A percentile compares a stretch with the other conserved stretches of the same genome.
Evolutionary conservation across 345 rosid genomes (phyloP).

Genomic region (Ricinus communis): DNA sequence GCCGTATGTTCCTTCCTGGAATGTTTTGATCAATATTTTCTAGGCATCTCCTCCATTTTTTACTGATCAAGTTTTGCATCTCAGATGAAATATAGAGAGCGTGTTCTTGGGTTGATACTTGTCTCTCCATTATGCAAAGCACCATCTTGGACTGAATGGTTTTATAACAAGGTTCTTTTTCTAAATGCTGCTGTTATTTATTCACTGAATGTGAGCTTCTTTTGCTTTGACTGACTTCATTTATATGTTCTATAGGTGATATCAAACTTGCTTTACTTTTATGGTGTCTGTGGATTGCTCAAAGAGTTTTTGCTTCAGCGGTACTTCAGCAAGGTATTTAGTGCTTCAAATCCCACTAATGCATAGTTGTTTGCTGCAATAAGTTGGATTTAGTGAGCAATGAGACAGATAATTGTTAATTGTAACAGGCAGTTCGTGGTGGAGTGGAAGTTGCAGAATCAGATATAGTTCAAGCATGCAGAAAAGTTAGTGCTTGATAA

Average conservation of each 20-base stretch:
- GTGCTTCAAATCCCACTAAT: not conserved
- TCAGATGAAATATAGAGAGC: slow-evolving; percentile 91
- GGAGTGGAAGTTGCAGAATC: slow-evolving; percentile 28
- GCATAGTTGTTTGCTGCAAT: not conserved
- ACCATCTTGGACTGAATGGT: slow-evolving; percentile 87
- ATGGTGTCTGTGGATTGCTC: slow-evolving; percentile 33
- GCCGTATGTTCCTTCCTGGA: slow-evolving; percentile 61
- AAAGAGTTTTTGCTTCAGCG: slow-evolving; percentile 33
- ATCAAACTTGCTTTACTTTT: slow-evolving; percentile 31
- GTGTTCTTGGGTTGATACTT: slow-evolving; percentile 86
- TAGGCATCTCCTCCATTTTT: not conserved
- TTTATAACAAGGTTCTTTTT: slow-evolving; percentile 30
- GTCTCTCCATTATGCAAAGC: slow-evolving; percentile 89
- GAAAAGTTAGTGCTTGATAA: slow-evolving; percentile 22
- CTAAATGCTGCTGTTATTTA: not conserved
- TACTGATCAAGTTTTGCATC: slow-evolving; percentile 1
- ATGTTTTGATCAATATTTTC: not conserved
- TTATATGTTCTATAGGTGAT: slow-evolving; percentile 19
- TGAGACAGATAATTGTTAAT: not conserved
- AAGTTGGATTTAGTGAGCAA: not conserved
- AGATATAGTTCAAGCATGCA: slow-evolving; percentile 32
- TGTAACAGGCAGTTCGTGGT: slow-evolving; percentile 32
- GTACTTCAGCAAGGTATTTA: slow-evolving; percentile 34
- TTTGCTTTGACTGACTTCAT: not conserved
- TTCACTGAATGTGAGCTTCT: not conserved